A percentile compares a stretch with the other conserved stretches of the same genome.
Conservation (phyloP, 129 eudicot species). For the Flaveria brownii region DNA sequence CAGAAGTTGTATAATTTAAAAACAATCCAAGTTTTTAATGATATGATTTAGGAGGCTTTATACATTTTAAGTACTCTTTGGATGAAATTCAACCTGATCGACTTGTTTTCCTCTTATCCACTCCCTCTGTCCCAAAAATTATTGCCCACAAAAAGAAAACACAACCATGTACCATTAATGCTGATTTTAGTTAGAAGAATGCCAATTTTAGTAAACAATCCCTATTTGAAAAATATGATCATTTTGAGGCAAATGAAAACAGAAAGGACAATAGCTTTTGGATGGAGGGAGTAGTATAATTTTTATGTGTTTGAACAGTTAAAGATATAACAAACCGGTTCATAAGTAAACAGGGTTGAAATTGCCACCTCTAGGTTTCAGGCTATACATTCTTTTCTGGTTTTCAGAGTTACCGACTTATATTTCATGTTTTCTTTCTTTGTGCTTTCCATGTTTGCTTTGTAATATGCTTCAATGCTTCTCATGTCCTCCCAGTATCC, state of each 20-base stretch:
- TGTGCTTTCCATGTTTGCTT: conserved; percentile 80
- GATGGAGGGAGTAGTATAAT: not conserved
- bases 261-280: not conserved
- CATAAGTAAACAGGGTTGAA: conserved; percentile 10
- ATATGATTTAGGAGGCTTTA: conserved; percentile 1
- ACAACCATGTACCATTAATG: not conserved
- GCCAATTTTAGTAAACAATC: not conserved
- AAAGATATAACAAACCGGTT: not conserved
- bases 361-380: conserved; percentile 20
- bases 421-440: conserved; percentile 59
- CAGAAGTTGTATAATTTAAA: not conserved
- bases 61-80: not conserved
- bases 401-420: conserved; percentile 52
- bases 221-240: not conserved
- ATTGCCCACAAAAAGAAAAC: not conserved
- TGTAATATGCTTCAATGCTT: conserved; percentile 77
- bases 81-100: not conserved
- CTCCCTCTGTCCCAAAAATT: not conserved
- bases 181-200: not conserved
- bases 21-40: not conserved
- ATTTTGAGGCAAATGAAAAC: not conserved
- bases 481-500: conserved; percentile 95
- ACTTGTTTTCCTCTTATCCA: not conserved
- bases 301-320: not conserved
- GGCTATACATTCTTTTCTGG: conserved; percentile 14